Base-by-base conservation (phyloP, 805 yeast species). In the Grigorovia humatica region DNA sequence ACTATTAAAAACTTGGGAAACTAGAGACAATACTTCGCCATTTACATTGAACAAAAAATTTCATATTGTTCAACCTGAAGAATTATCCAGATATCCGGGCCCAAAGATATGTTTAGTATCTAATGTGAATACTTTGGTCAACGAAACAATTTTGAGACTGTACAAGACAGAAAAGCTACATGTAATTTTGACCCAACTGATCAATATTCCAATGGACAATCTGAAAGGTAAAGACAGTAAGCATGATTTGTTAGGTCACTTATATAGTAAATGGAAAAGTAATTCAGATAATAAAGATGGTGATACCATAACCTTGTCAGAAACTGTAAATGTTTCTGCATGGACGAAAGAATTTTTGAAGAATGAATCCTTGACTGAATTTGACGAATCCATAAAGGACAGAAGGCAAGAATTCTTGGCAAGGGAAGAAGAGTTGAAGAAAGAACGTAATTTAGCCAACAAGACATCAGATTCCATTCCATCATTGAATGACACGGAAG, bases 1-100 rank as follows among this genome's bases (percentile, higher is more conserved):
- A n/a, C 76, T 89, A n/a, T 78, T 87, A 27, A 84, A 85, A 58
- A 85, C 81, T 46, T 89, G 96, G 91, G 96, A 88, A 61, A 71
- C 76, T 8, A 75, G 79, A 54, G 82, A 82, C 50, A 64, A 61
- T 40, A 78, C 77, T 51, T 77, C 84, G 1, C 96, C 97, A 1
- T 90, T 91, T 63, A 95, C 86, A 58, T 41, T 67, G 35, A 78
- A 85, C 45, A 69, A 80, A 29, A 71, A 81, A 61, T 78, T 82
- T 54, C 79, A 83, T 61, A 70, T 81, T 49, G 68, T 79, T 55
- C 72, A 76, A 49, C 73, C 83, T n/a, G 69, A 72, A 51, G 86
- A 85, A 54, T 60, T 88, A 54, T 55, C 69, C 13, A 74, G 70
- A 47, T 67, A 78, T 47, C 72, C 78, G 18, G 88, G 88, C 1